Evolutionary conservation across 768 basidiomycete genomes (phyloP).

Genomic region (Boletus bicolor): DNA sequence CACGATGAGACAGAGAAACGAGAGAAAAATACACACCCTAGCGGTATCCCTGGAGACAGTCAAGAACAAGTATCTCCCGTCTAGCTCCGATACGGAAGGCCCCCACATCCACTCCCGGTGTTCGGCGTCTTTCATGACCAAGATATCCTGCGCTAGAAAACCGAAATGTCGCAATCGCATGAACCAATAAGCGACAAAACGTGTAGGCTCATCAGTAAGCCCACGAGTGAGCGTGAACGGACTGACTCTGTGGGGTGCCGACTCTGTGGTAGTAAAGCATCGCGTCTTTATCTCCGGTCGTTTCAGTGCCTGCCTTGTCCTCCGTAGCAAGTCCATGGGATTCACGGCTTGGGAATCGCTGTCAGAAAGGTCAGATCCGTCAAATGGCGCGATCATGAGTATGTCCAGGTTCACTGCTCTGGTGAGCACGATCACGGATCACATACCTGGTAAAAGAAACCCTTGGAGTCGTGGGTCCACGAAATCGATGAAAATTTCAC

Average conservation of each 20-base stretch:
- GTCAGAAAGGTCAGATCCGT: slow-evolving; percentile 5
- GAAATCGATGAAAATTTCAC: slow-evolving; percentile 73
- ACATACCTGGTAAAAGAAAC: slow-evolving; percentile 77
- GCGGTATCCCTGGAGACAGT: slow-evolving; percentile 59
- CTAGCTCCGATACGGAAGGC: slow-evolving; percentile 51
- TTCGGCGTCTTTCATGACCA: slow-evolving; percentile 61
- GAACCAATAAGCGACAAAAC: background rate
- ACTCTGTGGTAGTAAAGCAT: slow-evolving; percentile 75
- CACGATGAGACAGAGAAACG: background rate
- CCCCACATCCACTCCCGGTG: slow-evolving; percentile 68
- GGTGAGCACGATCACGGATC: background rate
- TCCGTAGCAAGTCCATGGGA: slow-evolving; percentile 45
- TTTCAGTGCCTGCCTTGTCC: slow-evolving; percentile 56
- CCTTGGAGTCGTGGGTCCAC: slow-evolving; percentile 78
- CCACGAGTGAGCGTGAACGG: slow-evolving; percentile 1
- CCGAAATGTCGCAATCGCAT: slow-evolving; percentile 3
- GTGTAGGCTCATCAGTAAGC: slow-evolving; percentile 4
- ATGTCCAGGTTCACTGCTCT: background rate
- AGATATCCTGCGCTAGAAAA: slow-evolving; percentile 57
- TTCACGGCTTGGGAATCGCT: slow-evolving; percentile 57
- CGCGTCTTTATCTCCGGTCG: slow-evolving; percentile 60
- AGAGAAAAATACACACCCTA: slow-evolving; percentile 39
- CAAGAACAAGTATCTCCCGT: slow-evolving; percentile 62
- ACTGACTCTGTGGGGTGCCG: slow-evolving; percentile 65
- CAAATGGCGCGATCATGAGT: background rate